Evolutionary conservation across 139 green algal species (phyloP), one percentile per base, ranked within the genome.

Genomic region (Spirogloea muscicola): DNA sequence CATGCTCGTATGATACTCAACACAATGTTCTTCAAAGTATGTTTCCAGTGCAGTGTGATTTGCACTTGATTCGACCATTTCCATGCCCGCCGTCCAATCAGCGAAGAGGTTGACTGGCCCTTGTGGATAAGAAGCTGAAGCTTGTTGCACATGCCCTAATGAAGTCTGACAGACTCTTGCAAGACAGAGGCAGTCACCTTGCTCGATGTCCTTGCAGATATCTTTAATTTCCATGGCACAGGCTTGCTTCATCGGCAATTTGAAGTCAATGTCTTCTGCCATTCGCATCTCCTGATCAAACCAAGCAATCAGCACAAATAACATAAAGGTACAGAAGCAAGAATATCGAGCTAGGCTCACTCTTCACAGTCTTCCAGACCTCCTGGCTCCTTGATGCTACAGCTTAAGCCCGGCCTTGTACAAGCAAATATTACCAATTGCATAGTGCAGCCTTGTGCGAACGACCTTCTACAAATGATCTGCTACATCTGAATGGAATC

Each of bases 161-260:
- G n/a, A n/a, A n/a, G n/a, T n/a, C n/a, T n/a, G n/a, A n/a, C n/a
- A n/a, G n/a, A n/a, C n/a, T n/a, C n/a, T n/a, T n/a, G n/a, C n/a
- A n/a, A n/a, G n/a, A n/a, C n/a, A n/a, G n/a, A n/a, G 16, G 44
- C 44, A n/a, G n/a, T 68, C 43, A 73, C 64, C 90, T 40, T 92
- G 87, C 25, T 79, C 77, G 0, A 93, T 72, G 25, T 86, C 79
- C 52, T 86, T 81, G 82, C 90, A 96, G 60, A 89, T 89, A 1
- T 68, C 71, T 1, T 85, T 29, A 41, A 93, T 80, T 77, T 94
- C 90, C n/a, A 58, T 43, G 0, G 64, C 31, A 71, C 90, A 96
- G 0, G 88, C 86, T 5, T 77, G 41, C 77, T 91, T 91, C 87
- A 95, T 88, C 29, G 76, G 76, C 16, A 69, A 46, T 61, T 77